Base-by-base conservation (phyloP, 208 protist genomes). In the Giardia duodenalis region DNA sequence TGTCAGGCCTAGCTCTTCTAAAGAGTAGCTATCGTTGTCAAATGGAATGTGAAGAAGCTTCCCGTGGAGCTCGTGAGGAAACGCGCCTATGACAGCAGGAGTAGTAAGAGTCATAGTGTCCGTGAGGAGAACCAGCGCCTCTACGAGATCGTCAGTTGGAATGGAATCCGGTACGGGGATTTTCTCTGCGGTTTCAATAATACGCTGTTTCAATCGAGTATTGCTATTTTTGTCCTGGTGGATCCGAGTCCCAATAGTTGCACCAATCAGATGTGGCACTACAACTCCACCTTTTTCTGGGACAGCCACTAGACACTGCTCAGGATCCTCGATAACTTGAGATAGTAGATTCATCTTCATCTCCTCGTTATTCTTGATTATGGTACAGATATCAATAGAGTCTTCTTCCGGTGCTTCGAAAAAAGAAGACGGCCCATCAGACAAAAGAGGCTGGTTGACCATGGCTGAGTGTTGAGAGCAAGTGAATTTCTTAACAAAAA, bases 401-500 rank as follows among this genome's bases (percentile, higher is more conserved):
- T 76, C 57, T 39, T 39, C 19, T 10, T 10, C 30, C 57, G 30
- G 19, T 39, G 10, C 57, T 39, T 76, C 57, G 30, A 76, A 76
- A 76, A 76, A 76, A 10, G 19, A 10, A 30, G 57, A 10, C 19
- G 30, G 44, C 46, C 44, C n/a, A 43, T 91, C 88, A 2, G 2
- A 19, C 44, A 48, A 48, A 1, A 91, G 4, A 43, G 88, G 88
- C 44, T 91, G 44, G 88, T 91, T 91, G 2, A 91, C 44, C 2
- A 91, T 91, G n/a, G 2, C 45, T 2, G 43, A 2, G 44, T 91
- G 0, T 42, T 91, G 42, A 91, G 43, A 47, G 44, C 44, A 47
- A n/a, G 4, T 91, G 46, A 91, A 91, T 45, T 91, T 2, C 43
- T 45, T 46, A 48, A 91, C 47, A 45, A 91, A 91, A n/a, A 1